Evolutionary conservation across 768 basidiomycete genomes (phyloP), one percentile per base, ranked within the genome.

Genomic region (Sistotremastrum suecicum): DNA sequence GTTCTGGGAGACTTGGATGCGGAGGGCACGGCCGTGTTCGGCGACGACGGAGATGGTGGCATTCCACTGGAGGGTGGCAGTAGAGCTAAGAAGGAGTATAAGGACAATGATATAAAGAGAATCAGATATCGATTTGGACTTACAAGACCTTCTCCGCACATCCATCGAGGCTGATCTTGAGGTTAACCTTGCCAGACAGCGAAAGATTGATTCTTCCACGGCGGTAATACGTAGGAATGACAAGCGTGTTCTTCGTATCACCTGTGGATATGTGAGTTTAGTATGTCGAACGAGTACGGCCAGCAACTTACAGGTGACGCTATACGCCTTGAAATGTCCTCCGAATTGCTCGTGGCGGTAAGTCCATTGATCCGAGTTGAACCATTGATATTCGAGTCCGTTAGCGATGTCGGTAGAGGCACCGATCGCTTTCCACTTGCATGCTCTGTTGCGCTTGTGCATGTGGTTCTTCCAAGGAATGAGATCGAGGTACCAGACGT

Each of bases 201-300:
- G 50, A 54, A 44, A 62, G 58, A 31, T 57, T 55, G 31, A 58
- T 47, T 8, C 51, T 51, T 10, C 54, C 45, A 48, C 54, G 54
- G 37, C 53, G 51, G 12, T 52, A 46, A 0, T 37, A 12, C n/a
- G 55, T 58, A 3, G 60, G 60, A 30, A 62, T 51, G 36, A 53
- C 51, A 1, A 62, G 50, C 36, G 46, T 50, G 50, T 62, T 62
- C 42, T 50, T 49, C 12, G 60, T 62, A 33, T 54, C 37, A 49
- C 59, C 58, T 60, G 37, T 4, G 10, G 8, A 5, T 29, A 35
- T 32, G 37, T 37, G n/a, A 38, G 36, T 42, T 30, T 7, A 36
- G 5, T 29, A 42, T 9, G 40, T 10, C n/a, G 40, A 9, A 11
- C 40, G 40, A 29, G n/a, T 20, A 20, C 2, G 8, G 40, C 40